Evolutionary conservation across 768 basidiomycete species (phyloP).

Genomic region (Boletus rufocinnamomeus): DNA sequence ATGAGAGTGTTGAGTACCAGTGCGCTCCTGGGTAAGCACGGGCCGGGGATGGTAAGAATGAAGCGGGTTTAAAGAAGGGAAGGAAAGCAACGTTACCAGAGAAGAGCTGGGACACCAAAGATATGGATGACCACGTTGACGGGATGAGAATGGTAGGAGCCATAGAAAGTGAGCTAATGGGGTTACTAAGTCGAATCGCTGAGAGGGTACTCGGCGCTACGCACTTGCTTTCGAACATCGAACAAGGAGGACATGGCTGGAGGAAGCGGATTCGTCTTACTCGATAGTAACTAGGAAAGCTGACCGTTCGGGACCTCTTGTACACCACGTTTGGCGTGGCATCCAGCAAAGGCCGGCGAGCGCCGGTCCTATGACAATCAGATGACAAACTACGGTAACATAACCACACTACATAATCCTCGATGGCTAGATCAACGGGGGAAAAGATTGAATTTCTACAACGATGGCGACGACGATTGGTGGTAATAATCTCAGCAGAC

Average conservation of each 20-base stretch:
- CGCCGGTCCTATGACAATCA: neutral
- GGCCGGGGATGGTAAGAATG: conserved; percentile 4
- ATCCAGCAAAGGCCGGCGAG: too few species aligned
- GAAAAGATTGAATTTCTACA: neutral
- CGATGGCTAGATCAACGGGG: too few species aligned
- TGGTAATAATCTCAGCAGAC: neutral
- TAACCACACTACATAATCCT: neutral
- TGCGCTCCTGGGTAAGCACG: conserved; percentile 51
- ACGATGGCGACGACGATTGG: neutral
- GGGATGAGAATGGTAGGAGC: conserved; percentile 85
- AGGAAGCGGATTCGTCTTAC: neutral
- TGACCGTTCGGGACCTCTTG: too few species aligned
- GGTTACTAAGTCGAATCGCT: conserved; percentile 10
- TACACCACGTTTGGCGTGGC: too few species aligned
- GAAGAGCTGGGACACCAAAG: conserved; percentile 77
- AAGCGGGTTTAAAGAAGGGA: conserved; percentile 11
- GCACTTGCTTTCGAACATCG: conserved; percentile 72
- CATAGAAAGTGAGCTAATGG: conserved; percentile 84
- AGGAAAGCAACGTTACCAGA: conserved; percentile 57
- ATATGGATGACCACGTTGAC: conserved; percentile 86
- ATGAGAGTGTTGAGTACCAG: conserved; percentile 53
- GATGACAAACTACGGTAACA: neutral
- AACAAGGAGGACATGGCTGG: conserved; percentile 47
- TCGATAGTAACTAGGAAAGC: too few species aligned
- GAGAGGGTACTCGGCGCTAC: conserved; percentile 6